A percentile compares a stretch with the other conserved stretches of the same genome.
These are phyloP conservation scores for Lachnellula hyalina DNA, from an alignment of 2,329 filamentous ascomycete species.

Conservation along the genomic window DNA sequence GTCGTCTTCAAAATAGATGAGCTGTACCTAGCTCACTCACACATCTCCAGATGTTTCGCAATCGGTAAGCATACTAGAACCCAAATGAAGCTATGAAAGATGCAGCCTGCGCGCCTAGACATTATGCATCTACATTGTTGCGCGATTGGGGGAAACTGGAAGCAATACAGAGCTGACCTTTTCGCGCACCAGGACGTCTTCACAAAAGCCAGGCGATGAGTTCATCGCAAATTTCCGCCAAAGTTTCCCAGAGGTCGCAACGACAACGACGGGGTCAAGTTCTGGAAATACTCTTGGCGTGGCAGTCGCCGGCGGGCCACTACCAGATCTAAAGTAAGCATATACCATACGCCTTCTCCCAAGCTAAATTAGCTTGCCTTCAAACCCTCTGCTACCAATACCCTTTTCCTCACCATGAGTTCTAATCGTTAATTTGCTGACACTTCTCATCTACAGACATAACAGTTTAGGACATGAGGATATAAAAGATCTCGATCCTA, in stretches of 20 bases:
- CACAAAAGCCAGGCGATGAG: conserved; percentile 81
- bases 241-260: conserved; percentile 68
- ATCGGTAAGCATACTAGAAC: conserved; percentile 27
- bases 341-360: conserved; percentile 7
- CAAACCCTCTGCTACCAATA: neutral
- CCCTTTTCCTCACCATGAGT: neutral
- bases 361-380: neutral
- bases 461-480: conserved; percentile 28
- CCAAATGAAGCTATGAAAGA: neutral
- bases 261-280: conserved; percentile 40
- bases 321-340: conserved; percentile 19
- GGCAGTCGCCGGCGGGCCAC: conserved; percentile 25
- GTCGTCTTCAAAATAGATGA: conserved; percentile 12
- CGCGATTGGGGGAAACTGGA: neutral
- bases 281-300: conserved; percentile 29
- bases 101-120: neutral
- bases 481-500: conserved; percentile 75
- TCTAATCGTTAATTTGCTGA: conserved; percentile 4
- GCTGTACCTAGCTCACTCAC: conserved; percentile 16
- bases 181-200: conserved; percentile 46
- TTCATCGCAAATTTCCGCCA: conserved; percentile 80
- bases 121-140: neutral
- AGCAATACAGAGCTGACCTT: conserved; percentile 11
- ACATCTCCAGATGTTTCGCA: conserved; percentile 32
- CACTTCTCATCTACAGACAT: conserved; percentile 16